phyloP scores from a whole-genome alignment of 352 stramenopile species.

The Phytophthora pini region DNA sequence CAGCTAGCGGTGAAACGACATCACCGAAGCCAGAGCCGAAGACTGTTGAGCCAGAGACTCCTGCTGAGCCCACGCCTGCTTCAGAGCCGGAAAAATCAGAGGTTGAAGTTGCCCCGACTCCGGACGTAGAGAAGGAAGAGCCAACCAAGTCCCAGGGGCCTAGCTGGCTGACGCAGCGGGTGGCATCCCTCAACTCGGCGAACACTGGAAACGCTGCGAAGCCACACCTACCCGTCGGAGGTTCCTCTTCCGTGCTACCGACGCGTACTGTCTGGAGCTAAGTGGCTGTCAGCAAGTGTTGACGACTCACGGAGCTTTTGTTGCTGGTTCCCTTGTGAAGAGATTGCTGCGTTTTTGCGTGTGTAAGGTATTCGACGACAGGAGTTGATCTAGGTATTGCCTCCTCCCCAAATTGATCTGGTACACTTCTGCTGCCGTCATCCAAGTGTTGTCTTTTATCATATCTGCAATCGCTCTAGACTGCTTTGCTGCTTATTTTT shows the following conservation, averaged over 20 bases:
- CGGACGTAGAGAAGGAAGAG: slow-evolving; percentile 31
- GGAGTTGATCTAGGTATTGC: slow-evolving; percentile 26
- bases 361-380: slow-evolving; percentile 43
- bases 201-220: slow-evolving; percentile 27
- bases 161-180: slow-evolving; percentile 36
- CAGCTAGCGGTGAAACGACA: slow-evolving; percentile 23
- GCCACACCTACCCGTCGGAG: slow-evolving; percentile 28
- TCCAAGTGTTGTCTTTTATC: slow-evolving; percentile 2
- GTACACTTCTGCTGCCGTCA: slow-evolving; percentile 24
- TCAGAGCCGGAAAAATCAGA: slow-evolving; percentile 25
- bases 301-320: slow-evolving; percentile 7
- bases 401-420: slow-evolving; percentile 30
- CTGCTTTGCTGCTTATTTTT: slow-evolving; percentile 9
- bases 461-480: slow-evolving; percentile 2
- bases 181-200: slow-evolving; percentile 36
- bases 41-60: slow-evolving; percentile 11
- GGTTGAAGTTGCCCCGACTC: slow-evolving; percentile 6
- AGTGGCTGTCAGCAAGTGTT: slow-evolving; percentile 24
- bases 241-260: slow-evolving; percentile 41
- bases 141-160: slow-evolving; percentile 22
- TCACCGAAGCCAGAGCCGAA: slow-evolving; percentile 20
- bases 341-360: slow-evolving; percentile 34
- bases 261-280: slow-evolving; percentile 69
- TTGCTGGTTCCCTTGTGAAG: slow-evolving; percentile 4
- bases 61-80: slow-evolving; percentile 12